phyloP scores from a whole-genome alignment of 768 basidiomycete genomes.

The Leccinellum albellum region DNA sequence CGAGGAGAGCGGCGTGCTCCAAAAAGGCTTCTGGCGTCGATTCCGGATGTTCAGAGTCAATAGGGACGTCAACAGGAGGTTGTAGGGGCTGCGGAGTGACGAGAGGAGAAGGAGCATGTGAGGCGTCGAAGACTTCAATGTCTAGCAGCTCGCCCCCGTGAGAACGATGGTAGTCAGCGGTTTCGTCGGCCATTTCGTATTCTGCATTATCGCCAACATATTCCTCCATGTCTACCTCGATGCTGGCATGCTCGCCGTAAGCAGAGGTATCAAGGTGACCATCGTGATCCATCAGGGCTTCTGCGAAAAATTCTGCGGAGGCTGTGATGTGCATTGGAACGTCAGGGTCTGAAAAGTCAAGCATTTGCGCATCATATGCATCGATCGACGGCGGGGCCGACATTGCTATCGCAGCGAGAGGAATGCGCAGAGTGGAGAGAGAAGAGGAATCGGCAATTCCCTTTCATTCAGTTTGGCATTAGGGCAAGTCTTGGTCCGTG shows the following conservation, averaged over 20 bases:
- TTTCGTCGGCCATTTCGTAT: constrained; percentile 42
- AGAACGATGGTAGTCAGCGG: constrained; percentile 20
- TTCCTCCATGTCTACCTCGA: constrained; percentile 68
- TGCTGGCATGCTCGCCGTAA: constrained; percentile 36
- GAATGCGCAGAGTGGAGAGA: constrained; percentile 12
- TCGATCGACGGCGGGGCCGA: constrained; percentile 38
- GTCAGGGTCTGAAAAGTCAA: constrained; percentile 58
- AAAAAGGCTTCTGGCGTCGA: background rate
- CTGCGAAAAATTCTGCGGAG: constrained; percentile 47
- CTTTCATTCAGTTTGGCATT: constrained; percentile 7
- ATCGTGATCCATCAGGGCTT: constrained; percentile 62
- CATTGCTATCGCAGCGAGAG: constrained; percentile 18
- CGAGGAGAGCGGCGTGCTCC: constrained; percentile 6
- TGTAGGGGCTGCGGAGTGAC: constrained; percentile 12
- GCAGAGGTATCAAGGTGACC: constrained; percentile 25
- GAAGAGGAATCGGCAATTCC: constrained; percentile 17
- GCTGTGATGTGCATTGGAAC: constrained; percentile 50
- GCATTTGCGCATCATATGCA: constrained; percentile 60
- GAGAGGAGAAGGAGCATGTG: constrained; percentile 30
- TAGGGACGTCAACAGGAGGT: constrained; percentile 12
- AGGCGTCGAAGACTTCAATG: constrained; percentile 41
- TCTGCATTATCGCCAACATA: constrained; percentile 46
- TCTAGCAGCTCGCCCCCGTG: constrained; percentile 32
- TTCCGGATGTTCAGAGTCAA: constrained; percentile 14
- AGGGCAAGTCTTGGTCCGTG: constrained; percentile 33